phyloP scores from a whole-genome alignment of 768 basidiomycete species.

The Macrocybe gigantea region DNA sequence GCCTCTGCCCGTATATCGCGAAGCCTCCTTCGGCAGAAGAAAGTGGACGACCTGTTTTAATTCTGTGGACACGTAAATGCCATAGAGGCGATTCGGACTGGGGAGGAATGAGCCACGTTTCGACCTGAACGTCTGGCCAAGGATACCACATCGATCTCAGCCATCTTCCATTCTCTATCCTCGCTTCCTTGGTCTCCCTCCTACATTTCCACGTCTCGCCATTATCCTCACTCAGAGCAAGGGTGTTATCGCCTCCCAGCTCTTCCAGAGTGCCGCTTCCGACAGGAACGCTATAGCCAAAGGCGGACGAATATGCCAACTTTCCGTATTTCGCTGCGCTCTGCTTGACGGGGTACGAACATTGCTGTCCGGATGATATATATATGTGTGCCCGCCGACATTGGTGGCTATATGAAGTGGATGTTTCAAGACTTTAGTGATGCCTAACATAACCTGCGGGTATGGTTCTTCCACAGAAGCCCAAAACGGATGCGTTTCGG shows the following conservation, averaged over 20 bases:
- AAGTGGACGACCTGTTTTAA: slow-evolving; percentile 45
- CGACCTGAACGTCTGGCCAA: slow-evolving; percentile 66
- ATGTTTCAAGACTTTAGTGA: slow-evolving; percentile 47
- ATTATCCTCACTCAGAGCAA: slow-evolving; percentile 64
- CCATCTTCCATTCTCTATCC: slow-evolving; percentile 47
- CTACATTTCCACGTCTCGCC: slow-evolving; percentile 73
- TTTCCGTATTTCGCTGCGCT: slow-evolving; percentile 79
- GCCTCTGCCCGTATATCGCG: slow-evolving; percentile 63
- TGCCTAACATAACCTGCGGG: slow-evolving; percentile 40
- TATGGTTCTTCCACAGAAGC: slow-evolving; percentile 58
- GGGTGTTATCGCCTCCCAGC: slow-evolving; percentile 62
- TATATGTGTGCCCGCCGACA: slow-evolving; percentile 57
- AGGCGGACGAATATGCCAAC: slow-evolving; percentile 70
- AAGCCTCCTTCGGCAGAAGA: slow-evolving; percentile 65
- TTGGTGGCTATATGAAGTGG: slow-evolving; percentile 67
- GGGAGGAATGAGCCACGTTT: slow-evolving; percentile 73
- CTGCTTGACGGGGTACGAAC: slow-evolving; percentile 74
- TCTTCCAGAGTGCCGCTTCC: slow-evolving; percentile 66
- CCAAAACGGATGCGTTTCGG: slow-evolving; percentile 72
- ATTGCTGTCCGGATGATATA: slow-evolving; percentile 73
- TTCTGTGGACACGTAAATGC: slow-evolving; percentile 66
- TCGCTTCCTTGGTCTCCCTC: slow-evolving; percentile 55
- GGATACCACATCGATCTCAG: slow-evolving; percentile 70
- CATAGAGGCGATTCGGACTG: slow-evolving; percentile 49
- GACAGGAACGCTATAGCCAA: slow-evolving; percentile 71